Conservation (phyloP, 2,329 filamentous ascomycete genomes). For the Dactylonectria macrodidyma region DNA sequence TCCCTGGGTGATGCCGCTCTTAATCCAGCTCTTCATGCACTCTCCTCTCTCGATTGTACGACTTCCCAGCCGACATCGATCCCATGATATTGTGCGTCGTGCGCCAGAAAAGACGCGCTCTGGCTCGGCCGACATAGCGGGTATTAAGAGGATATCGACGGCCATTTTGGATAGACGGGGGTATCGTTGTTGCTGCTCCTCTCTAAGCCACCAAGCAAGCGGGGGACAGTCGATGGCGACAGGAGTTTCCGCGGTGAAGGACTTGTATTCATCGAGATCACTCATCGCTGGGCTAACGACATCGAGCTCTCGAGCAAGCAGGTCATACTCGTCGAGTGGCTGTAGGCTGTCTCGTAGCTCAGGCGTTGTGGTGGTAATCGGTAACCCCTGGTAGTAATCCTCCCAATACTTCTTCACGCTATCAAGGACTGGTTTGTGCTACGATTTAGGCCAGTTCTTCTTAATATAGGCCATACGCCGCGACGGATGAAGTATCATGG, state of each 20-base stretch:
- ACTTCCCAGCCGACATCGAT: conserved; percentile 9
- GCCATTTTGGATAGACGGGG: no score
- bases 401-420: no score
- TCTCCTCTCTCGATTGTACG: conserved; percentile 6
- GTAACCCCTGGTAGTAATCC: no score
- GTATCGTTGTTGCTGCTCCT: conserved; percentile 7
- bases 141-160: no score
- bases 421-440: no score
- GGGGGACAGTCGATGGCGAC: conserved; percentile 6
- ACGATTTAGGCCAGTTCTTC: conserved; percentile 1
- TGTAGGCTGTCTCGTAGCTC: background rate
- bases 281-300: no score
- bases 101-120: no score
- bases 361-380: conserved; percentile 5
- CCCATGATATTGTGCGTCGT: conserved; percentile 5
- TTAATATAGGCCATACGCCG: conserved; percentile 1
- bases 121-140: no score
- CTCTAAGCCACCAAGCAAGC: conserved; percentile 7
- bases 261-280: no score
- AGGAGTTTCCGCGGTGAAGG: no score
- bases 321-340: conserved; percentile 9
- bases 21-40: conserved; percentile 10
- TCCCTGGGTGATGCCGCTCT: no score
- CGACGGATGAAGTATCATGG: conserved; percentile 5
- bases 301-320: no score